Evolutionary conservation across 495 filamentous ascomycete species (phyloP).

Genomic region (Rhizodiscina lignyota): DNA sequence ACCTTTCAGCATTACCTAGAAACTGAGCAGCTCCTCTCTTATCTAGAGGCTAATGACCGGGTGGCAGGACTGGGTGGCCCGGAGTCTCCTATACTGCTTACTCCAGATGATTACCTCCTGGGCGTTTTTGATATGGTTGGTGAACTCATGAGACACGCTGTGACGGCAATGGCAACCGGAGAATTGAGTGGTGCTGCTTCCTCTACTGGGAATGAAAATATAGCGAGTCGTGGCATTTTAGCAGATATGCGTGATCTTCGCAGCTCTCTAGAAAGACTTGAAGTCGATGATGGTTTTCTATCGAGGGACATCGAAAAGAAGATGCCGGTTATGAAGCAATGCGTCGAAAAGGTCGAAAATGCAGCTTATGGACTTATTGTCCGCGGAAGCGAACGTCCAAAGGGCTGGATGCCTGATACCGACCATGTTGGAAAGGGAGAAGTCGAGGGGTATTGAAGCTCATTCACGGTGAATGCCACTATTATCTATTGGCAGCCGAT

Average conservation of each 20-base stretch:
- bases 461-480: too few relatives aligned
- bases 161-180: constrained; percentile 55
- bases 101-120: constrained; percentile 72
- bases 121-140: constrained; percentile 86
- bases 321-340: constrained; percentile 67
- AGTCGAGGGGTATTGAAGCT: constrained; percentile 26
- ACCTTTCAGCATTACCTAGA: constrained; percentile 77
- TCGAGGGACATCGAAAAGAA: constrained; percentile 58
- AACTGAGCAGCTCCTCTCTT: constrained; percentile 54
- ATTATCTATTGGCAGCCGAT: too few relatives aligned
- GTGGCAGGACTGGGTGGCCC: constrained; percentile 20
- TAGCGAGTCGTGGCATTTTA: constrained; percentile 38
- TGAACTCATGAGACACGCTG: constrained; percentile 91
- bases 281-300: constrained; percentile 30
- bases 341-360: constrained; percentile 86
- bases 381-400: constrained; percentile 72
- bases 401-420: constrained; percentile 83
- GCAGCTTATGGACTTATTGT: constrained; percentile 76
- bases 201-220: constrained; percentile 13
- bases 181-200: too few relatives aligned
- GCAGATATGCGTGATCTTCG: constrained; percentile 61
- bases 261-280: constrained; percentile 52
- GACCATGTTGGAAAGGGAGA: constrained; percentile 24
- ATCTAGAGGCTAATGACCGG: constrained; percentile 33
- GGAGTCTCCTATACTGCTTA: constrained; percentile 32